Evolutionary conservation across 371 early-diverging fungal genomes (phyloP), one percentile per base, ranked within the genome.

Genomic region (Mortierella sp.): DNA sequence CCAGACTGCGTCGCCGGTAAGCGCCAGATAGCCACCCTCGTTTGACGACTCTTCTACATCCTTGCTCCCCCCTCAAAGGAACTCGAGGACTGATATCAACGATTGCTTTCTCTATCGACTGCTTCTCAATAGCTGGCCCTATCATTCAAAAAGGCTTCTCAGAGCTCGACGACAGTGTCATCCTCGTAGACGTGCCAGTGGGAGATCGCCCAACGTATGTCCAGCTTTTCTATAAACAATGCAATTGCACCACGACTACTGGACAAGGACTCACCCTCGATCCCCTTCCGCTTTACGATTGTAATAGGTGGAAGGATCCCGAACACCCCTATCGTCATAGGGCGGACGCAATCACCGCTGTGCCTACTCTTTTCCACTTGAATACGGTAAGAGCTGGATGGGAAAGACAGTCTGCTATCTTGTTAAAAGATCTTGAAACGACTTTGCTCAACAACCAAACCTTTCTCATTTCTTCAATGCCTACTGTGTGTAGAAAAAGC

Each of bases 311-410:
- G 88, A 88, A 84, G 78, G 81, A 83, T n/a, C 65, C 74, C 13
- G 61, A 57, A 18, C 81, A 85, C 58, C 81, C 80, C 60, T 83
- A 83, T 41, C 86, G 86, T 49, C 71, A 71, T 21, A 54, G 47
- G 16, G 58, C 60, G 13, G 82, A 80, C 72, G 60, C 72, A 27
- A 67, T 88, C 19, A 68, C 70, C 58, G 83, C 85, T 21, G 84
- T 88, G 41, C 88, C 88, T 23, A 88, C 88, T 41, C 72, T 88
- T 26, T 81, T 79, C 67, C 83, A 82, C 27, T 88, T 86, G 88
- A 67, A 81, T 42, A 67, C 76, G 64, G 87, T 86, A 84, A 60
- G 80, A 23, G 1, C n/a, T 19, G 4, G 24, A 16, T 43, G 0
- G n/a, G 21, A 28, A 6, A 13, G 27, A 9, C 21, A 8, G 28